Conservation (phyloP, 169 alveolate species). For the Cryptosporidium andersoni region DNA sequence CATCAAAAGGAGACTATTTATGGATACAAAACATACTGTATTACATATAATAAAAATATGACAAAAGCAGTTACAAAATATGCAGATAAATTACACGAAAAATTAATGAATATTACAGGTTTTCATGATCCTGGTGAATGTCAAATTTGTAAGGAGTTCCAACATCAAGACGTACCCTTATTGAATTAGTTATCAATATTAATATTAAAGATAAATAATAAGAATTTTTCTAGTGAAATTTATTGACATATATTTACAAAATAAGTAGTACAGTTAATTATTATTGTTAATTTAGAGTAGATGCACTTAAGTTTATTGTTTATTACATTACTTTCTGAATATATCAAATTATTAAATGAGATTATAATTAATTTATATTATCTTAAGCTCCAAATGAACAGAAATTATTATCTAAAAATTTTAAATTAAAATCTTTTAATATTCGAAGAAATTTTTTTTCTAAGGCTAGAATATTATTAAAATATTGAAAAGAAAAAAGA, state of each 20-base stretch:
- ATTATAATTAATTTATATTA: too few species aligned
- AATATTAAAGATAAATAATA: background rate
- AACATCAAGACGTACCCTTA: constrained; percentile 50
- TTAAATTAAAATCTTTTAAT: too few species aligned
- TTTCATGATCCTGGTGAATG: constrained; percentile 64
- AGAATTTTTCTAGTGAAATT: background rate
- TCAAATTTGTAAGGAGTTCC: constrained; percentile 54
- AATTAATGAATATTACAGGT: constrained; percentile 38
- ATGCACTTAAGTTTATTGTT: too few species aligned
- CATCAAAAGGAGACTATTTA: constrained; percentile 29
- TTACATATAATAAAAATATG: background rate
- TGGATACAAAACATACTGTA: background rate
- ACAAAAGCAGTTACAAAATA: constrained; percentile 17
- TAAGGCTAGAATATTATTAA: background rate
- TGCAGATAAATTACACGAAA: constrained; percentile 14
- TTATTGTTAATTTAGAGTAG: too few species aligned
- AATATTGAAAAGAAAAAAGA: too few species aligned
- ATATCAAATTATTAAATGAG: background rate
- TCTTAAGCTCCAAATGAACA: background rate
- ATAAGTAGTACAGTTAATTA: too few species aligned
- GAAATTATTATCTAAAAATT: too few species aligned
- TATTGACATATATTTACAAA: background rate
- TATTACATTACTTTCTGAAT: background rate
- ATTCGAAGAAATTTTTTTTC: background rate
- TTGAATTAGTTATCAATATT: constrained; percentile 14